A percentile compares a stretch with the other conserved stretches of the same genome.
These are phyloP conservation scores for Crithidia fasciculata DNA, from an alignment of 208 protist species.

Conservation along the genomic window DNA sequence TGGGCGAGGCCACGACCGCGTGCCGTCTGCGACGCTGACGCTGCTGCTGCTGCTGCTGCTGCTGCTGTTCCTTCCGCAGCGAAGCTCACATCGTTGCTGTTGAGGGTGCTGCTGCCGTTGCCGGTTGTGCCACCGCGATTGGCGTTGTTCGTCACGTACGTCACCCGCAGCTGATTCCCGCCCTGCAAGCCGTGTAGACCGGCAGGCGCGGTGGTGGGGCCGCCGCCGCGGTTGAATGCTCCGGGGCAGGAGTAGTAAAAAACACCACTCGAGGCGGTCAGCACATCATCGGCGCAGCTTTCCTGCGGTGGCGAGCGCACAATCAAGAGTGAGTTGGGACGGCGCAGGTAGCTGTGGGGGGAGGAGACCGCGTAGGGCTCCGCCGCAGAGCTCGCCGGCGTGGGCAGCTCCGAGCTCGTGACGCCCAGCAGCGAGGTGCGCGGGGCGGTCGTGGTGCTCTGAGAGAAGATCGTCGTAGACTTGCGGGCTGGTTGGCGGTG, in stretches of 20 bases:
- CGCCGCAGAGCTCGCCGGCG: constrained; percentile 20
- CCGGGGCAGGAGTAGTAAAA: constrained; percentile 19
- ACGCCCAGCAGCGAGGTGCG: constrained; percentile 24
- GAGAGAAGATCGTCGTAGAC: constrained; percentile 2
- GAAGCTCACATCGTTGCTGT: neutral
- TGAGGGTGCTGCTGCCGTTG: neutral
- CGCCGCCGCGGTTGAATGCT: neutral
- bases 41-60: constrained; percentile 18
- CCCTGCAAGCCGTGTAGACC: constrained; percentile 10
- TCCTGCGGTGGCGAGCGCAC: constrained; percentile 24
- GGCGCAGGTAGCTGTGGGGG: constrained; percentile 7
- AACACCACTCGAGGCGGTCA: neutral
- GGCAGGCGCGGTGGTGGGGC: neutral
- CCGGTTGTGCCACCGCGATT: neutral
- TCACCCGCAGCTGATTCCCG: constrained; percentile 17
- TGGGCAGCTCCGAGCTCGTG: constrained; percentile 28
- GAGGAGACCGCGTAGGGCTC: neutral
- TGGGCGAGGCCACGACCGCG: constrained; percentile 9
- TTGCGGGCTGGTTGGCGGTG: constrained; percentile 15
- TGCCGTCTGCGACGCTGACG: neutral
- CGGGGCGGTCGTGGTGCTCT: constrained; percentile 26
- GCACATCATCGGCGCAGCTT: constrained; percentile 2
- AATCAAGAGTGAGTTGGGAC: constrained; percentile 22
- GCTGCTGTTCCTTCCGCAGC: constrained; percentile 5
- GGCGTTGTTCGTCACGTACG: constrained; percentile 24